Evolutionary conservation across 2,329 filamentous ascomycete genomes (phyloP), one percentile per base, ranked within the genome.

Genomic region (Myriosclerotinia curreyana): DNA sequence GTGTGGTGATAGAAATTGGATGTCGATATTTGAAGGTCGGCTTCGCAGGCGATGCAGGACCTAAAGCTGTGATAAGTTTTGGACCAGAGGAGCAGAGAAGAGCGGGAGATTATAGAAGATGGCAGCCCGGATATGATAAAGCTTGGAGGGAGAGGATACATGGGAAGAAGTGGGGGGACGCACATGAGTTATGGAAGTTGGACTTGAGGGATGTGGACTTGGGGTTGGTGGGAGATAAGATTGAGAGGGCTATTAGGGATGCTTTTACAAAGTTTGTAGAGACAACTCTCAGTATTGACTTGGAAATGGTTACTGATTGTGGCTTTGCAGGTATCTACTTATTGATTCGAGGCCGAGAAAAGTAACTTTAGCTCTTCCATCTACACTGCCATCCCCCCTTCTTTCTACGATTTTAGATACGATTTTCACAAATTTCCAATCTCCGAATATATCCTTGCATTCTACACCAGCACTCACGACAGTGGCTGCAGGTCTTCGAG

Each of bases 1-100:
- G 88, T 8, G 77, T 96, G 6, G 83, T 99, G 50, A 80, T 97
- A 60, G 92, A 98, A 75, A 75, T 98, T 44, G 93, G 92, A 1
- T 84, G 90, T 12, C 85, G 94, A 28, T 89, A 86, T 76, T 76
- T 98, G 34, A 86, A 89, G 52, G 88, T 89, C 12, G 95, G 95
- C 0, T 95, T 97, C 74, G 91, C 93, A 7, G 93, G 93, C 60
- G 93, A 96, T 75, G 83, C 87, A 51, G 78, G 81, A 3, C 92
- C 92, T 69, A 96, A 94, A 75, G 83, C 81, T 0, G 81, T 83
- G 17, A 78, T 93, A 28, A 80, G 83, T 28, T 94, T 92, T 75
- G 86, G 86, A 0, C 91, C 91, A 0, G 88, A 93, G 67, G 83
- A 89, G 72, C 87, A 90, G 72, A 84, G 90, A 62, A 84, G 94